Conservation (phyloP, 129 eudicot species). For the Heracleum sosnowskyi region DNA sequence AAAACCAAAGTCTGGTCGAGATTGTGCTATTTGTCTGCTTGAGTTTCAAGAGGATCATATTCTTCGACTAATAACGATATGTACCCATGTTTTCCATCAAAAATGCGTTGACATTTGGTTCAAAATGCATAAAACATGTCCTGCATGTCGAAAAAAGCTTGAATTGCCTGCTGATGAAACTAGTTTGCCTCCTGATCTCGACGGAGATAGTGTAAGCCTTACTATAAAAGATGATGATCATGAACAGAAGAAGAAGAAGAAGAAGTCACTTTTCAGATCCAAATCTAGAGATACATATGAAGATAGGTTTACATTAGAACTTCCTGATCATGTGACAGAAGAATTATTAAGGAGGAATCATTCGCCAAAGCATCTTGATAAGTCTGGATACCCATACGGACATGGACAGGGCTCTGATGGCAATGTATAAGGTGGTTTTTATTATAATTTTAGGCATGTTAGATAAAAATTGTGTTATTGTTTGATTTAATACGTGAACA, state of each 20-base stretch:
- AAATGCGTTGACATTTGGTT: slow-evolving; percentile 88
- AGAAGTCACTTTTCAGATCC: slow-evolving; percentile 24
- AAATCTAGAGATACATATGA: not conserved
- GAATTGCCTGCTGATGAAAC: slow-evolving; percentile 23
- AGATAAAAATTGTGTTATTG: not conserved
- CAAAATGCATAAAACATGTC: slow-evolving; percentile 64
- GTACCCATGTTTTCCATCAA: slow-evolving; percentile 80
- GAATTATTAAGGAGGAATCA: not conserved
- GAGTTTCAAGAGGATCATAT: slow-evolving; percentile 50
- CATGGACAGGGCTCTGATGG: not conserved
- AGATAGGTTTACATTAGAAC: not conserved
- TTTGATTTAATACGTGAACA: not conserved
- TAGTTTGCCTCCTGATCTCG: not conserved
- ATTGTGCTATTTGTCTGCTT: slow-evolving; percentile 77
- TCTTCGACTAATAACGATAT: slow-evolving; percentile 52
- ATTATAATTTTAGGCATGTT: not conserved
- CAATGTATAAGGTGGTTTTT: not conserved
- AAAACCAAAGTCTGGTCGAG: slow-evolving; percentile 50
- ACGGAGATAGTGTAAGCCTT: slow-evolving; percentile 27
- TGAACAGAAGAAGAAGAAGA: slow-evolving; percentile 16
- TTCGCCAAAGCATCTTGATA: not conserved
- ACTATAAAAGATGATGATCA: slow-evolving; percentile 34
- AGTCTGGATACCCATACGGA: not conserved
- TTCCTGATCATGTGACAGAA: not conserved
- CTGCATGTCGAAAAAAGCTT: slow-evolving; percentile 62